Base-by-base conservation (phyloP, 257 asterid genomes). In the Penstemon newberryi region DNA sequence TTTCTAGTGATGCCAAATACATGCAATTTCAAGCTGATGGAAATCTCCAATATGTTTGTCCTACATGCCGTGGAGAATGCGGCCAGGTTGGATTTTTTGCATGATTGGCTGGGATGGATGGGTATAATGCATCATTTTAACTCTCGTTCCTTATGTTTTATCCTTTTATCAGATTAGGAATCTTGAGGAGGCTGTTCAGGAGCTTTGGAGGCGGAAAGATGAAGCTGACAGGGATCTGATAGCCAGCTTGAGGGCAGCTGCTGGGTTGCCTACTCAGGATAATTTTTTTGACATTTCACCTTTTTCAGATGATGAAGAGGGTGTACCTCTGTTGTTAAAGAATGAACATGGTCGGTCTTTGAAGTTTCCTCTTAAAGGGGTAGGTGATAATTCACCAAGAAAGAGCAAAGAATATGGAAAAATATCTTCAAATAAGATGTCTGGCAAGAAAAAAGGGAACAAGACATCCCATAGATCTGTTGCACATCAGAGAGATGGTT, bases 231-330 rank as follows among this genome's bases (percentile, higher is more conserved):
- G 58, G 83, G 95, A 91, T 73, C 73, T 89, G 78, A 89, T 89
- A 66, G 84, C 87, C 69, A 87, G 86, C 79, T 79, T 91, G 82
- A 87, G 98, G 82, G 95, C 88, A 54, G 92, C 84, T 72, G 95
- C 96, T 82, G 99, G 99, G 69, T 84, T 94, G 84, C 99, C 99
- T n/a, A 83, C 88, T 66, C 96, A 87, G 72, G 96, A 91, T 77
- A 98, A 91, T 75, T 86, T 89, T 65, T 87, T 91, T 67, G 81
- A 81, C 67, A 82, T 87, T 65, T 82, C 87, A 70, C 96, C 96
- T 59, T 91, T 91, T 79, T 91, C 98, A 8, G 99, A 94, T 60
- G 99, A 94, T 71, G 99, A 94, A 75, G 99, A 91, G 60, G 76
- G 70, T 65, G 82, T 77, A 40, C 90, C 90, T 61, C 47, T 43